Evolutionary conservation across 2,329 filamentous ascomycete species (phyloP).

Genomic region (Colletotrichum endophyticum): DNA sequence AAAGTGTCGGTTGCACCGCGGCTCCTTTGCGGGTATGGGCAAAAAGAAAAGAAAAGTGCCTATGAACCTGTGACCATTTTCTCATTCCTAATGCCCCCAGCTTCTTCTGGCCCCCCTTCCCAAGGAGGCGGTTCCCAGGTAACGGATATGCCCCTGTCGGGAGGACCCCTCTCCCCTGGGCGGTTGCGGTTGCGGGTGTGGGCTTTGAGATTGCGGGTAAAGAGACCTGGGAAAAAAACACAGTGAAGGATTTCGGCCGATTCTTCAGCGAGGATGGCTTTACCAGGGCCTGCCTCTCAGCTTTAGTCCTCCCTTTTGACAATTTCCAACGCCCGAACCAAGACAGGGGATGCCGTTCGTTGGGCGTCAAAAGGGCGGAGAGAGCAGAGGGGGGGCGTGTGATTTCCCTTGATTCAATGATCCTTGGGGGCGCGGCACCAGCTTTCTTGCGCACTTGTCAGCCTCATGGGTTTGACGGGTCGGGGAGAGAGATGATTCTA

Average conservation of each 20-base stretch:
- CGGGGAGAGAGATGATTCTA: neutral
- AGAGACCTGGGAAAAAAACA: neutral
- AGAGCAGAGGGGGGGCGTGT: neutral
- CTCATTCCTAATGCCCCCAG: neutral
- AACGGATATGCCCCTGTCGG: neutral
- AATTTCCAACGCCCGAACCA: neutral
- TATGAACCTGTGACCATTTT: neutral
- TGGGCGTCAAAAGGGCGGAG: neutral
- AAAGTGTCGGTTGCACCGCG: slow-evolving; percentile 14
- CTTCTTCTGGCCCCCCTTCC: neutral
- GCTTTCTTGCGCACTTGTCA: neutral
- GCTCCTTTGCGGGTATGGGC: slow-evolving; percentile 5
- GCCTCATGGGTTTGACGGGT: neutral
- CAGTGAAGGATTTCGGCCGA: slow-evolving; percentile 3
- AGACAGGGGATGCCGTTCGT: neutral
- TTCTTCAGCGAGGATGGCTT: neutral
- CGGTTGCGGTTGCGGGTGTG: neutral
- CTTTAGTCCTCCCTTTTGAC: neutral
- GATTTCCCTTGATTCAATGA: neutral
- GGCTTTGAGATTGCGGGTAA: neutral
- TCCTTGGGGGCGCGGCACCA: neutral
- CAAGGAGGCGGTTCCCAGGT: neutral
- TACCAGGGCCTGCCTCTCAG: neutral
- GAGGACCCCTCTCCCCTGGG: neutral
- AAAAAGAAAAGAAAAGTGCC: neutral